Evolutionary conservation across 352 stramenopile species (phyloP).

Genomic region (Albugo candida): DNA sequence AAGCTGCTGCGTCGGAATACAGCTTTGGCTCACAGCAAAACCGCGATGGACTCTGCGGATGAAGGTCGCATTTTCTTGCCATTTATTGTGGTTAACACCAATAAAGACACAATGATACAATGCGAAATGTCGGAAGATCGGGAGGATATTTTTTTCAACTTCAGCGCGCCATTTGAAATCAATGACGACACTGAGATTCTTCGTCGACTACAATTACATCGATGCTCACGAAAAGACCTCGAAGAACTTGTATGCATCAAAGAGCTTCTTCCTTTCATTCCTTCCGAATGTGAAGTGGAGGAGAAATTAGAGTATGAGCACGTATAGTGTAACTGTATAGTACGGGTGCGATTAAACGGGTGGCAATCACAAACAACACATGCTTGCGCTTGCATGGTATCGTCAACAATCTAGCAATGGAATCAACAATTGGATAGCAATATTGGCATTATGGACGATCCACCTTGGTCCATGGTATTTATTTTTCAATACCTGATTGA

Average conservation of each 20-base stretch:
- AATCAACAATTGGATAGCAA: too few relatives aligned
- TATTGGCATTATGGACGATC: too few relatives aligned
- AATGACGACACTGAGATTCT: constrained; percentile 95
- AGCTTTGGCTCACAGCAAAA: constrained; percentile 16
- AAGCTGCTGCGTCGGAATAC: constrained; percentile 71
- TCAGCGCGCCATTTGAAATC: constrained; percentile 92
- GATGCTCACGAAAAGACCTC: constrained; percentile 34
- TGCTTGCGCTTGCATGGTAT: too few relatives aligned
- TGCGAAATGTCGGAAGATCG: constrained; percentile 92
- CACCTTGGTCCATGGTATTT: too few relatives aligned
- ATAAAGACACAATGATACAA: constrained; percentile 87
- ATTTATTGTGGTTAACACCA: constrained; percentile 94
- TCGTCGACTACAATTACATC: constrained; percentile 84
- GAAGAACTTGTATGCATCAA: constrained; percentile 43
- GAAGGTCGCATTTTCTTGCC: constrained; percentile 85
- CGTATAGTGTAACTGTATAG: too few relatives aligned
- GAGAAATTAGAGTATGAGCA: too few relatives aligned
- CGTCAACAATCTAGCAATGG: too few relatives aligned
- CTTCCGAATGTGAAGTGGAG: constrained; percentile 25
- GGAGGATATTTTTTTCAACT: constrained; percentile 94
- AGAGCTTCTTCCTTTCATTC: constrained; percentile 54
- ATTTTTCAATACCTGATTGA: too few relatives aligned
- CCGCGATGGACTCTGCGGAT: constrained; percentile 12
- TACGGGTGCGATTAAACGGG: too few relatives aligned
- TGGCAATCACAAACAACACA: too few relatives aligned